A percentile compares a stretch with the other conserved stretches of the same genome.
Conservation (phyloP, 768 basidiomycete genomes). For the Macrolepiota fuliginosa region DNA sequence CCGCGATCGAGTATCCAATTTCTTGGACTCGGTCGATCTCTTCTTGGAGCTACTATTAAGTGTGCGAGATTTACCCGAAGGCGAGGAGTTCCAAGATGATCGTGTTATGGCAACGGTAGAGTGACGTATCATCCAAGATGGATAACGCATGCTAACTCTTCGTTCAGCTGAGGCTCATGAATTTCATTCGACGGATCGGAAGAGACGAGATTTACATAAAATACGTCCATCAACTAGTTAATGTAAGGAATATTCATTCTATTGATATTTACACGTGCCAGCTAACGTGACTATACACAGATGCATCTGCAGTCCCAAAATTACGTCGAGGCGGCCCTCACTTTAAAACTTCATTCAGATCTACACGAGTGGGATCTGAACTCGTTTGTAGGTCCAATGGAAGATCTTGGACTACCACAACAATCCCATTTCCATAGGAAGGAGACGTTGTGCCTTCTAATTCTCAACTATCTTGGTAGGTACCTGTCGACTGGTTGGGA, state of each 20-base stretch:
- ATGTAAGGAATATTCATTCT: constrained; percentile 46
- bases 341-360: constrained; percentile 91
- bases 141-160: constrained; percentile 15
- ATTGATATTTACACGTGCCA: constrained; percentile 1
- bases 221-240: constrained; percentile 93
- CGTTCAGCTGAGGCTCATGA: constrained; percentile 78
- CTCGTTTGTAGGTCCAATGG: constrained; percentile 81
- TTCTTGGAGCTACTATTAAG: constrained; percentile 91
- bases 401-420: constrained; percentile 84
- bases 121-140: constrained; percentile 14
- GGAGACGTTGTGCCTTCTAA: constrained; percentile 86
- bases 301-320: constrained; percentile 89
- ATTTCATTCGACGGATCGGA: constrained; percentile 89
- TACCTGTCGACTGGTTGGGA: constrained; percentile 3
- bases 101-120: constrained; percentile 85
- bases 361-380: constrained; percentile 88
- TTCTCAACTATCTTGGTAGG: constrained; percentile 90
- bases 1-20: constrained; percentile 71
- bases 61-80: constrained; percentile 85
- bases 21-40: constrained; percentile 86
- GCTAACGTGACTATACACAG: constrained; percentile 34
- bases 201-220: constrained; percentile 94
- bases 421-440: constrained; percentile 95
- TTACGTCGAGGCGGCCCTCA: constrained; percentile 90
- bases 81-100: constrained; percentile 93